phyloP scores from a whole-genome alignment of 75 land plant genomes.

The Selaginella moellendorffii region DNA sequence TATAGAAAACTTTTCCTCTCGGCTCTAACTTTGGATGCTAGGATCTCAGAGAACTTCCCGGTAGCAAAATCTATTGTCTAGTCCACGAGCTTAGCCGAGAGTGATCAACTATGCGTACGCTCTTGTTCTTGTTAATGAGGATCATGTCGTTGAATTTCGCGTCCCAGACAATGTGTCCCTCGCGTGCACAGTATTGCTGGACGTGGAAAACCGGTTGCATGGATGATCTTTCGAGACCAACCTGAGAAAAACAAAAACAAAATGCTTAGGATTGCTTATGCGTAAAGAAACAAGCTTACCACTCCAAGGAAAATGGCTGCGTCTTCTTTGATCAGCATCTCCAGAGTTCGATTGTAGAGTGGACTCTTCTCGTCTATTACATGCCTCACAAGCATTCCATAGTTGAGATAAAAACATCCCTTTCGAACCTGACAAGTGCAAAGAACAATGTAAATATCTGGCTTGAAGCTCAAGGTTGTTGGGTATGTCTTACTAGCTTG shows the following conservation, averaged over 20 bases:
- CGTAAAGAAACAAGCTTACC: conserved; percentile 19
- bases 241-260: conserved; percentile 10
- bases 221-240: conserved; percentile 29
- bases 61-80: too few species aligned
- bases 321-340: conserved; percentile 27
- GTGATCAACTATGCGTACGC: conserved; percentile 26
- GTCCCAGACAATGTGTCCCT: conserved; percentile 30
- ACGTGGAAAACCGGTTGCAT: conserved; percentile 36
- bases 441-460: background rate
- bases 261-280: background rate
- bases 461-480: too few species aligned
- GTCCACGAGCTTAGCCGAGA: conserved; percentile 26
- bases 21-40: too few species aligned
- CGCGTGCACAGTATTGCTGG: conserved; percentile 28
- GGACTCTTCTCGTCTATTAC: conserved; percentile 34
- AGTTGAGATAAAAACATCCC: conserved; percentile 20
- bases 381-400: conserved; percentile 36
- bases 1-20: too few species aligned
- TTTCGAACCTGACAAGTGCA: conserved; percentile 25
- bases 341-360: conserved; percentile 21
- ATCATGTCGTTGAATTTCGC: conserved; percentile 39
- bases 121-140: conserved; percentile 24
- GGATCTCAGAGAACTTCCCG: too few species aligned
- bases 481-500: conserved; percentile 35
- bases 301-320: conserved; percentile 27